Evolutionary conservation across 2,329 filamentous ascomycete genomes (phyloP), one percentile per base, ranked within the genome.

Genomic region (Stagonosporopsis chrysanthemi): DNA sequence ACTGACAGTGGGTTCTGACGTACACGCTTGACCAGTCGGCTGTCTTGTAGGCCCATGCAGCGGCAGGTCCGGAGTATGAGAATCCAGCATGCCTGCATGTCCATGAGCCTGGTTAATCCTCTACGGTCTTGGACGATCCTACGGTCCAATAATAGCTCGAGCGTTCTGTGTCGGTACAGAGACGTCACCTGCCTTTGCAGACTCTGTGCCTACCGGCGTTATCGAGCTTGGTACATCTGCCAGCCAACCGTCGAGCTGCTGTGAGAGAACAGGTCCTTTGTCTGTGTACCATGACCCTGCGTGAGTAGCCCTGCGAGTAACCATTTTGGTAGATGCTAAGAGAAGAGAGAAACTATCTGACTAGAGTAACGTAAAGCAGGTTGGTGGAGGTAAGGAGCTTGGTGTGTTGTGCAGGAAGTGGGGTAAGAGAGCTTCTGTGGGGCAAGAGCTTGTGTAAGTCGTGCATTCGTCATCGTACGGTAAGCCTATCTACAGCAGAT

Each of bases 81-180:
- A 97, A 99, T 60, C 95, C 95, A 58, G 95, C 95, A 76, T 99
- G 95, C 59, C 94, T 97, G 68, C 64, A 58, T 61, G 57, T 68
- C 50, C 70, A 70, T 74, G 67, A 76, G 69, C 66, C 54, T 64
- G 29, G 22, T 9, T 44, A 45, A 56, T 19, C 31, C n/a, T 48
- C 23, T n/a, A 45, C 14, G 11, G 22, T 22, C 19, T 38, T 19
- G 23, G 52, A 24, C 42, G 49, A 62, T 66, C 90, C 82, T 84
- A 97, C 94, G 95, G 95, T 60, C 92, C 92, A 74, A 99, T 97
- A 53, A 99, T 89, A 14, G 95, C 83, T 75, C 92, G 86, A 5
- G 93, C 93, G 29, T 88, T 87, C 1, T 86, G 75, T 1, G 93
- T 81, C 3, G 94, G 95, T 56, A 96, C 68, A 6, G 72, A 56